Evolutionary conservation across 2,329 filamentous ascomycete species (phyloP), one percentile per base, ranked within the genome.

Genomic region (Podosphaera leucotricha): DNA sequence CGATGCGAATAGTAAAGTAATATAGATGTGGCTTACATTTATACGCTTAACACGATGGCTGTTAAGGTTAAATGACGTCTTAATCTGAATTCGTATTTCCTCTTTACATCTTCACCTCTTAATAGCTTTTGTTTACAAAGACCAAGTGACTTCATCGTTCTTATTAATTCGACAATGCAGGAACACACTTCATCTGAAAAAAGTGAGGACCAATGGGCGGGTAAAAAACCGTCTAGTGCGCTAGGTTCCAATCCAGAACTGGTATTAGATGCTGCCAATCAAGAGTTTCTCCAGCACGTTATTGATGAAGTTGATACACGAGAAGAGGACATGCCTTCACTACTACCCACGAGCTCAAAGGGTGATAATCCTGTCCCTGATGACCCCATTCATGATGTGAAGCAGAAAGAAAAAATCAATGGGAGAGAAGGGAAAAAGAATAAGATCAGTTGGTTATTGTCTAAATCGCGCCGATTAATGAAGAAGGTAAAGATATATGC

Each of bases 101-200:
- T 22, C 13, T 15, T 8, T 47, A 40, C 41, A 44, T 46, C 44
- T 43, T 24, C 22, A 24, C 4, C 4, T 24, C 22, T n/a, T n/a
- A n/a, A n/a, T n/a, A n/a, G n/a, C n/a, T n/a, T n/a, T n/a, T n/a
- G n/a, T n/a, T n/a, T n/a, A n/a, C n/a, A 24, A 5, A 24, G 22
- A 24, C 22, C 4, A 24, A 8, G 4, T 24, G 22, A 24, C 22
- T 5, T 5, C 22, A 5, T 5, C 8, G 8, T 5, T 8, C 22
- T 24, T 24, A 8, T 24, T 24, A 24, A 5, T 24, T 5, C 22
- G 22, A 24, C 22, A 41, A 78, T 78, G 75, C 55, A 77, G 48
- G 72, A 77, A 58, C 77, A 72, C 58, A 69, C 77, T 50, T 61
- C 65, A 30, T 70, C 68, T 62, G 76, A 71, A 57, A 77, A 75